These are phyloP conservation scores for Cystobasidium slooffiae DNA, from an alignment of 1,284 basidiomycete genomes.

Conservation along the genomic window DNA sequence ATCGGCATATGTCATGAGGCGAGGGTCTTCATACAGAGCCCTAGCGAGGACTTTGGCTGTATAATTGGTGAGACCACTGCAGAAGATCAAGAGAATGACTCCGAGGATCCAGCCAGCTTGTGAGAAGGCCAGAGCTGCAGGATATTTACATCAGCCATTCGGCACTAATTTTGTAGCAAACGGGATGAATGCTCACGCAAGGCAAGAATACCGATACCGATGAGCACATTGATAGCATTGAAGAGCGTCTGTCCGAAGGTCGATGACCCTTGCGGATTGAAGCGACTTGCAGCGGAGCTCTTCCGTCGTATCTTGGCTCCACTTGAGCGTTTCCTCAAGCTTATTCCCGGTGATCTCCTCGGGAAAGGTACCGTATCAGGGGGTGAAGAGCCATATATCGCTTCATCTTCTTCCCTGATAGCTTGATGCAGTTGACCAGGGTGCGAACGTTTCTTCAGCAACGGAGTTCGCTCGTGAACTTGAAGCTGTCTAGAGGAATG, in stretches of 20 bases:
- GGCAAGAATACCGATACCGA: slow-evolving; percentile 84
- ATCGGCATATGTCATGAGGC: slow-evolving; percentile 80
- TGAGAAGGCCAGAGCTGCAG: slow-evolving; percentile 72
- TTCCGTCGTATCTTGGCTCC: slow-evolving; percentile 7
- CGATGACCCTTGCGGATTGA: slow-evolving; percentile 43
- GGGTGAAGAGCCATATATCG: slow-evolving; percentile 37
- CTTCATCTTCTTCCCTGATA: slow-evolving; percentile 9
- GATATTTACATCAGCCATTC: neutral
- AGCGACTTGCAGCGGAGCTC: neutral
- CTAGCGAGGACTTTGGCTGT: slow-evolving; percentile 82
- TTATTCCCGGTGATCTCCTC: slow-evolving; percentile 7
- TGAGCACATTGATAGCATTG: slow-evolving; percentile 81
- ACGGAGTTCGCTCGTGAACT: slow-evolving; percentile 23
- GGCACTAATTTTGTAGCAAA: neutral
- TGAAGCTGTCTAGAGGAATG: neutral
- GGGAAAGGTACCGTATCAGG: slow-evolving; percentile 43
- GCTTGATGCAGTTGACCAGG: neutral
- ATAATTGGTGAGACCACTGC: slow-evolving; percentile 80
- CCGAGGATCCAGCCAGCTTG: slow-evolving; percentile 85
- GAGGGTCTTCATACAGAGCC: slow-evolving; percentile 72
- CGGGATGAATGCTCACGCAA: slow-evolving; percentile 61
- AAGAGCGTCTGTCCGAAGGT: slow-evolving; percentile 64
- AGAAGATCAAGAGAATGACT: slow-evolving; percentile 72
- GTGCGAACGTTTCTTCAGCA: slow-evolving; percentile 27
- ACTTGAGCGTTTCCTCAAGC: slow-evolving; percentile 23